These are phyloP conservation scores for Hypericum androsaemum DNA, from an alignment of 345 rosid species.

Conservation along the genomic window DNA sequence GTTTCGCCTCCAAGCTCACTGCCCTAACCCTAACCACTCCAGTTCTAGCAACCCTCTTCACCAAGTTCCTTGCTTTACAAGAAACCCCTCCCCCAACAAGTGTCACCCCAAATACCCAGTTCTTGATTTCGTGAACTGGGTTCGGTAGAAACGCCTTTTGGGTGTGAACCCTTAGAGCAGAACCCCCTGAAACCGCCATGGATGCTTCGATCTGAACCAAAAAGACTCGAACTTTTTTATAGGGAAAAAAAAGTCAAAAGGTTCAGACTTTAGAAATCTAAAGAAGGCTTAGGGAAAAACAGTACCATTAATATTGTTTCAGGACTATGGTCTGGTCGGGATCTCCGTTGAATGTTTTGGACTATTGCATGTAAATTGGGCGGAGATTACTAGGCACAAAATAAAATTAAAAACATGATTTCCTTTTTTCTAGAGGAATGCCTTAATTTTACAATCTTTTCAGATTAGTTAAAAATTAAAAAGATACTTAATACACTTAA, in stretches of 20 bases:
- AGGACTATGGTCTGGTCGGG: slow-evolving; percentile 11
- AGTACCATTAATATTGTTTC: not conserved
- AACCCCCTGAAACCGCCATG: slow-evolving; percentile 36
- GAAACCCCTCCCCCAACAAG: slow-evolving; percentile 4
- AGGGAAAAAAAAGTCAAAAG: no score
- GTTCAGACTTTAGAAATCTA: no score
- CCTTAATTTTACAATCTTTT: no score
- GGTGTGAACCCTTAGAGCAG: slow-evolving; percentile 5
- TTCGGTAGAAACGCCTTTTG: slow-evolving; percentile 11
- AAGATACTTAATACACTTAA: no score
- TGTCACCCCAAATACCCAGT: slow-evolving; percentile 13
- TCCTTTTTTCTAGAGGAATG: no score
- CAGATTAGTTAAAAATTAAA: no score
- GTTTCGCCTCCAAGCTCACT: slow-evolving; percentile 6
- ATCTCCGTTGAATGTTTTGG: slow-evolving; percentile 20
- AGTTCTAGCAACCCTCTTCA: slow-evolving; percentile 5
- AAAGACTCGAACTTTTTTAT: not conserved
- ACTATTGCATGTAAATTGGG: slow-evolving; percentile 1
- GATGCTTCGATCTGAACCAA: not conserved
- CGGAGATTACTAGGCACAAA: slow-evolving; percentile 14
- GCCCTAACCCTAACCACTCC: slow-evolving; percentile 21
- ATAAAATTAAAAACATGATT: no score
- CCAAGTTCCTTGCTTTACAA: slow-evolving; percentile 17
- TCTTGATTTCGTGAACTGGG: slow-evolving; percentile 16
- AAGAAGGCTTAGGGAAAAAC: no score